Evolutionary conservation across 2,329 filamentous ascomycete species (phyloP).

Genomic region (Mycosphaerella sp.): DNA sequence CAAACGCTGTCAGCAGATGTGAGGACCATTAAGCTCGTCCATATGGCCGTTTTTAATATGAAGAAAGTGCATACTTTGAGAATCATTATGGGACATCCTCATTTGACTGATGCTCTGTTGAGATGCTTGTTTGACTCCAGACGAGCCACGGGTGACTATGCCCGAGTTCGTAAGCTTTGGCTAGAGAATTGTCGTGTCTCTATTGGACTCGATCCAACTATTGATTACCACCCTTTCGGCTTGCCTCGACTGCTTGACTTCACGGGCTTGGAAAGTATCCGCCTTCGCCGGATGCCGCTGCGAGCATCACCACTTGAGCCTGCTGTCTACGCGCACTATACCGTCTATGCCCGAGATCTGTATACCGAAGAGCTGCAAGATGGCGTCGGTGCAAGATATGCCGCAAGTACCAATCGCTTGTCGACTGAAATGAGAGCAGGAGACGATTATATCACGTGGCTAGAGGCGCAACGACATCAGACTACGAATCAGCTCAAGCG

Average conservation of each 20-base stretch:
- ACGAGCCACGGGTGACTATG: conserved; percentile 24
- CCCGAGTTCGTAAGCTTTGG: conserved; percentile 40
- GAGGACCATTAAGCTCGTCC: conserved; percentile 37
- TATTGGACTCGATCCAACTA: conserved; percentile 19
- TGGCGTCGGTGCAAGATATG: conserved; percentile 25
- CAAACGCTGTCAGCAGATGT: conserved; percentile 38
- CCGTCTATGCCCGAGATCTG: neutral
- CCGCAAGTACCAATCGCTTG: conserved; percentile 18
- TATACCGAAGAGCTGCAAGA: conserved; percentile 15
- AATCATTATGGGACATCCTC: conserved; percentile 42
- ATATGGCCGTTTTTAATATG: conserved; percentile 37
- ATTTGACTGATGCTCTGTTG: conserved; percentile 37
- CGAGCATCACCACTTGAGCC: conserved; percentile 3
- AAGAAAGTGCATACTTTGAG: conserved; percentile 41
- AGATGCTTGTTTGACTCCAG: conserved; percentile 36
- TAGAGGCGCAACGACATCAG: neutral
- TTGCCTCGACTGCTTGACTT: conserved; percentile 27
- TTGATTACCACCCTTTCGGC: conserved; percentile 16
- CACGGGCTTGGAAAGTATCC: conserved; percentile 37
- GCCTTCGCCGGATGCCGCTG: conserved; percentile 38
- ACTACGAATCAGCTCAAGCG: neutral
- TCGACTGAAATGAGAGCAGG: conserved; percentile 14
- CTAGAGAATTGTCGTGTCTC: conserved; percentile 41
- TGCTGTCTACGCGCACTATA: neutral
- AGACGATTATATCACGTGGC: conserved; percentile 12